Evolutionary conservation across 495 filamentous ascomycete species (phyloP), one percentile per base, ranked within the genome.

Genomic region (Margaritispora aquatica): DNA sequence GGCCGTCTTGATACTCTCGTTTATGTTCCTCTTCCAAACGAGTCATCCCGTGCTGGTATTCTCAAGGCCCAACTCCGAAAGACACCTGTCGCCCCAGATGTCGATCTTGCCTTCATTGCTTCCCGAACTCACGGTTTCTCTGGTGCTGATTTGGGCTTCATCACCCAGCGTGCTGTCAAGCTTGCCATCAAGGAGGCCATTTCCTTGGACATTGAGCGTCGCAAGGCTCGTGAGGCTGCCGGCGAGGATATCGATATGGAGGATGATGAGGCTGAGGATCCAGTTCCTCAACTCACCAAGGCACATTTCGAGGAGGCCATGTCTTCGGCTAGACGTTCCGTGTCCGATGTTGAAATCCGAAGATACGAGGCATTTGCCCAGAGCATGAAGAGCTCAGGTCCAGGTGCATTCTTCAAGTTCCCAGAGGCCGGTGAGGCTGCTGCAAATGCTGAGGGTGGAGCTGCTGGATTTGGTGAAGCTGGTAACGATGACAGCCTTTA

Each of bases 111-210:
- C 52, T 97, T 86, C 80, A 97, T 98, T 67, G 93, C 94, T 27
- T 90, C 89, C 77, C 92, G 92, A 80, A 97, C 94, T 26, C 93
- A 97, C 79, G 94, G 94, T 50, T 98, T 97, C 84, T 97, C 94
- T 59, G 94, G 94, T 90, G 94, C 94, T 71, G 94, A 98, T 88
- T 84, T 98, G 72, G 95, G 93, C 65, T 98, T 97, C 80, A 89
- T 98, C 70, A 96, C 94, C 22, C 94, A 98, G 78, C 91, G 94
- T 70, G 94, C 94, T 60, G 93, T 96, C 80, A 98, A 98, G 84
- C 85, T 98, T 65, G 94, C 94, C 62, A 98, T 98, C 78, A 98
- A 97, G 83, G 86, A 98, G 75, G 82, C 92, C n/a, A 98, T 98
- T 72, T 75, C 83, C 11, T 69, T 80, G 52, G 92, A 97, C 55